A percentile compares a stretch with the other conserved stretches of the same genome.
Conservation (phyloP, 176 grass and related monocot genomes). For the Echinochloa phyllopogon region DNA sequence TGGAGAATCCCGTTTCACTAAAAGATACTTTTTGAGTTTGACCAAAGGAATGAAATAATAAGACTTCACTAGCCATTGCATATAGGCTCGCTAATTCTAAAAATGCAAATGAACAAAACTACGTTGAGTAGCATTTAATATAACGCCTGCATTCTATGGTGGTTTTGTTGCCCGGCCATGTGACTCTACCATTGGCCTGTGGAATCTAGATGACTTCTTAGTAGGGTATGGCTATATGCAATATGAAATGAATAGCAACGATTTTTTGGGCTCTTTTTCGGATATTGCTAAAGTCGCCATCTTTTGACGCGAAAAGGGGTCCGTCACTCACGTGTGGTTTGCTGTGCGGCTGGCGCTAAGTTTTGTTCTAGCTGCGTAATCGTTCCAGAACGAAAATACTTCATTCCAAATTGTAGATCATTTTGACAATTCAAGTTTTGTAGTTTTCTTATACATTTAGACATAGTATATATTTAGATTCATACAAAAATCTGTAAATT, state of each 20-base stretch:
- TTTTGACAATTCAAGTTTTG: no score
- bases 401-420: no score
- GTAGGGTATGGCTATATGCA: not conserved
- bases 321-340: not conserved
- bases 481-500: no score
- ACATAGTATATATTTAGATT: no score
- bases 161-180: not conserved
- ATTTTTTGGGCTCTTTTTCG: not conserved
- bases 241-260: not conserved
- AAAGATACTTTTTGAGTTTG: not conserved
- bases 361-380: not conserved
- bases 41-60: not conserved
- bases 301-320: not conserved
- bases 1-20: not conserved
- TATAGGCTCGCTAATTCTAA: not conserved
- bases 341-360: not conserved
- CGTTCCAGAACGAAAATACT: no score
- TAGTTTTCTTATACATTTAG: no score
- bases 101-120: not conserved
- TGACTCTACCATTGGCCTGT: not conserved
- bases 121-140: no score
- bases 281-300: not conserved
- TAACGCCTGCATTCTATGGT: no score
- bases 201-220: not conserved
- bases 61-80: not conserved